These are phyloP conservation scores for Fusarium pininemorale DNA, from an alignment of 2,329 filamentous ascomycete species.

Conservation along the genomic window DNA sequence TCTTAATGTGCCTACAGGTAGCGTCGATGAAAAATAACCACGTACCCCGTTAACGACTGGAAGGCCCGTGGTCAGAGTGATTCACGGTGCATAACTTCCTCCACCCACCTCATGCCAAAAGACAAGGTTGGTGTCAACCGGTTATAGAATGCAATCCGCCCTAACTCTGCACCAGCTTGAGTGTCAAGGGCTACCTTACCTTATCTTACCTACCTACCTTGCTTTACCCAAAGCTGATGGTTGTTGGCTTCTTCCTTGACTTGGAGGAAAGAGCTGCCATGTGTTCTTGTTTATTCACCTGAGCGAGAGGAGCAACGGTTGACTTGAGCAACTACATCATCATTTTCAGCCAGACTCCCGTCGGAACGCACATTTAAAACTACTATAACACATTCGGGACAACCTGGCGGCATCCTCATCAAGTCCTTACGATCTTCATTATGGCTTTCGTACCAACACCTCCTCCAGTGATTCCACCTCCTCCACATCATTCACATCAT, in stretches of 20 bases:
- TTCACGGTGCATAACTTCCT: not conserved
- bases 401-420: not conserved
- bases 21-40: too few relatives aligned
- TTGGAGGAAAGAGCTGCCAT: not conserved
- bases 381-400: not conserved
- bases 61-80: not conserved
- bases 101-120: not conserved
- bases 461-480: too few relatives aligned
- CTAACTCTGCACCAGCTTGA: not conserved
- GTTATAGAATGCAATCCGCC: not conserved
- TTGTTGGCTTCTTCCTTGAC: not conserved
- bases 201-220: too few relatives aligned
- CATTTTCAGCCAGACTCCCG: not conserved
- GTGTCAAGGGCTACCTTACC: not conserved
- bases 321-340: not conserved
- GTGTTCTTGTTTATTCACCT: not conserved
- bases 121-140: not conserved
- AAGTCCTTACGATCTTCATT: conserved; percentile 20
- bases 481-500: too few relatives aligned
- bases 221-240: not conserved
- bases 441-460: not conserved
- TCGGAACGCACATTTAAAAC: not conserved
- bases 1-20: not conserved
- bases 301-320: not conserved
- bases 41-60: not conserved